These are phyloP conservation scores for Eucalyptus erythrocorys DNA, from an alignment of 345 rosid species.

Conservation along the genomic window DNA sequence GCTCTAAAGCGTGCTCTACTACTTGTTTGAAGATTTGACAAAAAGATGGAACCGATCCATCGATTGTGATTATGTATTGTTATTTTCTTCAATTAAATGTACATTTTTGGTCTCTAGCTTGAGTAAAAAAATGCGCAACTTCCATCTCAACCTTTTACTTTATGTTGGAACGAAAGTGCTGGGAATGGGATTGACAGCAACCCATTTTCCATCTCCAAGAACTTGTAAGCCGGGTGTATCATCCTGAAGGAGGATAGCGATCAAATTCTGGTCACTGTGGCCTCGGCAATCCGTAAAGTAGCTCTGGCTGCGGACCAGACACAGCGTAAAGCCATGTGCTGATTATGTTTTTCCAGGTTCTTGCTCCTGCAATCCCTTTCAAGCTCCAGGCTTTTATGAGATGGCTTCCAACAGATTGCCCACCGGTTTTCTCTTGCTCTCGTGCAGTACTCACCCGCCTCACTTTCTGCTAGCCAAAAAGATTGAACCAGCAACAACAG, in stretches of 20 bases:
- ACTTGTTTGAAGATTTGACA: too few relatives aligned
- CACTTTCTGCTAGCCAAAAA: constrained; percentile 12
- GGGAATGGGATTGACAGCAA: constrained; percentile 45
- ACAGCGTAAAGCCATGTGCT: constrained; percentile 70
- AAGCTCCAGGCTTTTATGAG: constrained; percentile 64
- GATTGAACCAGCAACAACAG: not conserved
- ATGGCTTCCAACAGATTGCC: constrained; percentile 46
- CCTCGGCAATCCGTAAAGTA: constrained; percentile 60
- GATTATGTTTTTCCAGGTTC: constrained; percentile 34
- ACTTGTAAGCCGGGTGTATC: not conserved
- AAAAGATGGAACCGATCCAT: not conserved
- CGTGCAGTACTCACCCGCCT: constrained; percentile 40
- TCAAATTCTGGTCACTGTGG: constrained; percentile 61
- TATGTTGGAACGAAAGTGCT: constrained; percentile 49
- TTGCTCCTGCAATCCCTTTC: constrained; percentile 27
- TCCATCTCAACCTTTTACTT: not conserved
- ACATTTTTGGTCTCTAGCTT: not conserved
- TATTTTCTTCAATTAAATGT: not conserved
- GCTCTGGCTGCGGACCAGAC: constrained; percentile 78
- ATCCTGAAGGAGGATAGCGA: constrained; percentile 36
- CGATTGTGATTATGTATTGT: not conserved
- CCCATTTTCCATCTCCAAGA: constrained; percentile 24
- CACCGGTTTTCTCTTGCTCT: constrained; percentile 27
- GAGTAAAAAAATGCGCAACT: not conserved
- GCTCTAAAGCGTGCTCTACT: not conserved